A percentile compares a stretch with the other conserved stretches of the same genome.
These are phyloP conservation scores for Coniochaeta pulveracea DNA, from an alignment of 2,329 filamentous ascomycete genomes.

Conservation along the genomic window DNA sequence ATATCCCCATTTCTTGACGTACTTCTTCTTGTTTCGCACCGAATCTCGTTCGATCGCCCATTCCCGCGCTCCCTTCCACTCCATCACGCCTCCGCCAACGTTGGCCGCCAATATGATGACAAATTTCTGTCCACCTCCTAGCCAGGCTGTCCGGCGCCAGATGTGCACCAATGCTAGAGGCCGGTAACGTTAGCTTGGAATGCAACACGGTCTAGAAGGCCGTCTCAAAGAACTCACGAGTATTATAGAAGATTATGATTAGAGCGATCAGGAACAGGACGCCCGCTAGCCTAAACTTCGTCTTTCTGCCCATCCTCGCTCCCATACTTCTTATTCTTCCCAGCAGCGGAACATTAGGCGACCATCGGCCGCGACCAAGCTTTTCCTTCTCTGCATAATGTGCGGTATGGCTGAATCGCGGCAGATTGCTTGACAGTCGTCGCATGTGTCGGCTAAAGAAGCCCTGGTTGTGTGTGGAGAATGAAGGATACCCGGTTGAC, in stretches of 20 bases:
- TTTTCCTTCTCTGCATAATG: slow-evolving; percentile 72
- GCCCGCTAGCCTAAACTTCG: slow-evolving; percentile 52
- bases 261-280: slow-evolving; percentile 47
- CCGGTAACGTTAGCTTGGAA: background rate
- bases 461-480: slow-evolving; percentile 69
- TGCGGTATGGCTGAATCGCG: slow-evolving; percentile 49
- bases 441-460: slow-evolving; percentile 83
- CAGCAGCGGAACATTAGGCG: slow-evolving; percentile 31
- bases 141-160: slow-evolving; percentile 61
- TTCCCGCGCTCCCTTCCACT: slow-evolving; percentile 94
- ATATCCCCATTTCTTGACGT: slow-evolving; percentile 82
- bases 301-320: slow-evolving; percentile 48
- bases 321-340: slow-evolving; percentile 33
- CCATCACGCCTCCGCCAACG: slow-evolving; percentile 93
- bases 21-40: slow-evolving; percentile 87
- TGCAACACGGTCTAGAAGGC: background rate
- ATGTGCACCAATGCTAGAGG: slow-evolving; percentile 36
- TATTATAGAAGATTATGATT: slow-evolving; percentile 57
- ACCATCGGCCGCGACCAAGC: slow-evolving; percentile 46
- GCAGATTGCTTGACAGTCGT: slow-evolving; percentile 67
- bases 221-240: slow-evolving; percentile 47
- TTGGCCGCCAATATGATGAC: slow-evolving; percentile 93
- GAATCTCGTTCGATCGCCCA: slow-evolving; percentile 98
- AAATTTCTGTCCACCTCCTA: slow-evolving; percentile 81
- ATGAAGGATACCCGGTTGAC: slow-evolving; percentile 60